Evolutionary conservation across 164 flowering plant species (phyloP).

Genomic region (Echeveria elegans): DNA sequence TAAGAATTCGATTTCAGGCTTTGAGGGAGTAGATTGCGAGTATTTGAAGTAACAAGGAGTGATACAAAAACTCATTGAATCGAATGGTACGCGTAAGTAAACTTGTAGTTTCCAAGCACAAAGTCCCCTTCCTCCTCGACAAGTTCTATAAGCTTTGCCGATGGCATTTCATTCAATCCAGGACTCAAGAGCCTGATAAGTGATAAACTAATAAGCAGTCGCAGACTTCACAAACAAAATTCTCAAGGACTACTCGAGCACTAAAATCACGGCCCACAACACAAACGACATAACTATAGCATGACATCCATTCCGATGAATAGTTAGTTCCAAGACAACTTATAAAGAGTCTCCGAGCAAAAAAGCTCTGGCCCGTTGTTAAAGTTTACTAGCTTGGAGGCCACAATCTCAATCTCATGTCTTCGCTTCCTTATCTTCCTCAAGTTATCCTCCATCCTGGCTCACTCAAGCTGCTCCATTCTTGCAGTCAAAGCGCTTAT

Average conservation of each 20-base stretch:
- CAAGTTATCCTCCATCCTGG: conserved; percentile 24
- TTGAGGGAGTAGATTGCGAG: too few species aligned
- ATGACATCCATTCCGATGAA: neutral
- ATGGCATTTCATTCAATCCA: neutral
- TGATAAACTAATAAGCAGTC: neutral
- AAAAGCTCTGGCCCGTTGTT: neutral
- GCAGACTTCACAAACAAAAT: too few species aligned
- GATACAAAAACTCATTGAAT: too few species aligned
- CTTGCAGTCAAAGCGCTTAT: conserved; percentile 36
- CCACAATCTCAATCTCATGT: conserved; percentile 6
- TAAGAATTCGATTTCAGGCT: too few species aligned
- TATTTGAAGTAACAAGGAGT: too few species aligned
- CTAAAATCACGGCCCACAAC: neutral
- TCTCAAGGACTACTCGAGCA: too few species aligned
- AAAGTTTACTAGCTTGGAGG: neutral
- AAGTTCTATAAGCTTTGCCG: neutral
- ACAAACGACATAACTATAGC: neutral
- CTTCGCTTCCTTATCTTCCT: conserved; percentile 36
- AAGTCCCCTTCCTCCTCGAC: too few species aligned
- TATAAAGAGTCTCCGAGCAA: neutral
- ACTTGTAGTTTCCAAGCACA: too few species aligned
- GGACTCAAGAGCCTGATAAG: neutral
- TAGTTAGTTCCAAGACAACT: neutral
- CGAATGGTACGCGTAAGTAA: too few species aligned
- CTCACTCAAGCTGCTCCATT: conserved; percentile 55